A percentile compares a stretch with the other conserved stretches of the same genome.
Evolutionary conservation across 108 stramenopile species (phyloP).

Genomic region (Mayamaea pseudoterrestris): DNA sequence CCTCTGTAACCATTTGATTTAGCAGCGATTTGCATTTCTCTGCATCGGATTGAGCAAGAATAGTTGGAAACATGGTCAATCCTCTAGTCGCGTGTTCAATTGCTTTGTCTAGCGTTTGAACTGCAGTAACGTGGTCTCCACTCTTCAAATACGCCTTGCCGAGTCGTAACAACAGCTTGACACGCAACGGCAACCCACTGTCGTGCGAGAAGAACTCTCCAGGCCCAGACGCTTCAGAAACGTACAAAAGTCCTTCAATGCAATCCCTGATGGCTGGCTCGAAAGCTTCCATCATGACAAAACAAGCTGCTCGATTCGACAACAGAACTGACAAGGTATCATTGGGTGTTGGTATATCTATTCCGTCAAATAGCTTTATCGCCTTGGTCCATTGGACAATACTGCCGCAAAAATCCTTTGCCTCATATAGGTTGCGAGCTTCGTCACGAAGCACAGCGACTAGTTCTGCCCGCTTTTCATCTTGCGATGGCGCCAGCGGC

Average conservation of each 20-base stretch:
- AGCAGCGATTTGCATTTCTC: not conserved
- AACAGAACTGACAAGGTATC: conserved; percentile 42
- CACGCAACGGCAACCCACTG: conserved; percentile 25
- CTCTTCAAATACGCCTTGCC: conserved; percentile 46
- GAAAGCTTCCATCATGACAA: conserved; percentile 67
- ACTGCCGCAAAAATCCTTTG: conserved; percentile 34
- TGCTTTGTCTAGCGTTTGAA: conserved; percentile 33
- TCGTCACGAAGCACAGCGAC: conserved; percentile 24
- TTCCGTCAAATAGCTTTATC: conserved; percentile 22
- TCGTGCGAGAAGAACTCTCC: conserved; percentile 5
- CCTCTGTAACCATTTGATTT: conserved; percentile 28
- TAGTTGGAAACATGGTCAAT: not conserved
- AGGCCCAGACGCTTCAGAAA: conserved; percentile 9
- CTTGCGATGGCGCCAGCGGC: too few species aligned
- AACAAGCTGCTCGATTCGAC: conserved; percentile 69
- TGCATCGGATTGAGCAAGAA: not conserved
- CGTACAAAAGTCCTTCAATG: conserved; percentile 28
- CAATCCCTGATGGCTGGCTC: conserved; percentile 50
- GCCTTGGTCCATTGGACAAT: conserved; percentile 46
- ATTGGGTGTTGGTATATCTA: conserved; percentile 8
- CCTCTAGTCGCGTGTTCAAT: conserved; percentile 13
- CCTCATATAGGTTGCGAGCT: conserved; percentile 37
- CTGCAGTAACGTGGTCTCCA: conserved; percentile 44
- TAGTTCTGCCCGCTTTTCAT: too few species aligned
- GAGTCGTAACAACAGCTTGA: conserved; percentile 51